Percentiles rank a stretch among this genome's conserved stretches.
Conservation (phyloP, 2,329 filamentous ascomycete genomes). For the Tolypocladium inflatum region DNA sequence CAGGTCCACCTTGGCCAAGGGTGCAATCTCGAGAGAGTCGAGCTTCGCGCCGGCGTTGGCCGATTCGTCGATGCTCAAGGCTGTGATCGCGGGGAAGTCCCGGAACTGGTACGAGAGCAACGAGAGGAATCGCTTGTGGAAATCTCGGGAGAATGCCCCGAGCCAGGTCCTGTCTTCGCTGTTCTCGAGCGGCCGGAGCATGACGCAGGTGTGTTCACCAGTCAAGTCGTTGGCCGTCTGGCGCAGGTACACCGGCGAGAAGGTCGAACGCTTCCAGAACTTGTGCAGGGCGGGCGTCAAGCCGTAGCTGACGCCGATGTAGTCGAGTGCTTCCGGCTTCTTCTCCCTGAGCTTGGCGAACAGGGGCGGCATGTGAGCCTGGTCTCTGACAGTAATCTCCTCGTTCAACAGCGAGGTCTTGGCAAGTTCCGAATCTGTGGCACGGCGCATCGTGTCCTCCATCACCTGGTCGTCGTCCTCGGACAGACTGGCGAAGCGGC, state of each 20-base stretch:
- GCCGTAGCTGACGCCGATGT: constrained; percentile 91
- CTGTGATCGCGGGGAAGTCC: constrained; percentile 65
- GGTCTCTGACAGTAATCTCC: constrained; percentile 82
- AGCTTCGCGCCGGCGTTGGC: constrained; percentile 63
- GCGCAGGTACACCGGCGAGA: constrained; percentile 83
- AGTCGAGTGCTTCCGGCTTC: constrained; percentile 73
- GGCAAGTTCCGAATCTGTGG: constrained; percentile 74
- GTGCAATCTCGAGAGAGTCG: constrained; percentile 38
- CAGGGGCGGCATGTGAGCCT: constrained; percentile 83
- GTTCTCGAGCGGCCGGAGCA: constrained; percentile 71
- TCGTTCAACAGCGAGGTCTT: constrained; percentile 71
- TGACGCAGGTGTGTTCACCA: constrained; percentile 95
- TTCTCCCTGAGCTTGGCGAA: constrained; percentile 84
- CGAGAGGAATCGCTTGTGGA: constrained; percentile 85
- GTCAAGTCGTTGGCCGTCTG: constrained; percentile 96
- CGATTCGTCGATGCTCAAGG: constrained; percentile 81
- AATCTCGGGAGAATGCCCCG: constrained; percentile 82
- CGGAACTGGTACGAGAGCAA: constrained; percentile 91
- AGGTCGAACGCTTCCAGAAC: constrained; percentile 89
- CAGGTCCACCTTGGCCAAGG: constrained; percentile 65
- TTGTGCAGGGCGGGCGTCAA: constrained; percentile 80
- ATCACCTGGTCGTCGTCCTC: constrained; percentile 51
- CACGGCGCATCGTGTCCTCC: constrained; percentile 61
- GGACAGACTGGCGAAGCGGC: constrained; percentile 76
- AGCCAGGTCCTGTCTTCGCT: constrained; percentile 73